A percentile compares a stretch with the other conserved stretches of the same genome.
Evolutionary conservation across 768 basidiomycete species (phyloP).

Genomic region (Phlegmacium glaucopus): DNA sequence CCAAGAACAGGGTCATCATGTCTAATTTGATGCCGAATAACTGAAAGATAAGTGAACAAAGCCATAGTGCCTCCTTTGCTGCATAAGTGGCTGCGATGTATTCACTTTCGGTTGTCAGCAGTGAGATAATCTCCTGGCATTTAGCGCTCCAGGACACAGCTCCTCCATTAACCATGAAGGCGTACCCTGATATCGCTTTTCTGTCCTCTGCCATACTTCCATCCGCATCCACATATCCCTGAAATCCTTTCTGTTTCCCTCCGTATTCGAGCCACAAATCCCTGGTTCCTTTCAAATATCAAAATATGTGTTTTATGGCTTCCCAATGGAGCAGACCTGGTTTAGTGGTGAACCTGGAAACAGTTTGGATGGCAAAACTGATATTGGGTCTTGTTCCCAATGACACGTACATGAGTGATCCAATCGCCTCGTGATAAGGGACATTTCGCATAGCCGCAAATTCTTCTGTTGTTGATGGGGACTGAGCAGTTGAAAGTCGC

Average conservation of each 20-base stretch:
- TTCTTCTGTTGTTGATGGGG: conserved; percentile 10
- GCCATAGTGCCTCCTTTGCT: conserved; percentile 18
- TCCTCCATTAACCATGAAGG: conserved; percentile 22
- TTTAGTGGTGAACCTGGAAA: conserved; percentile 24
- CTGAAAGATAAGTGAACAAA: too few relatives aligned
- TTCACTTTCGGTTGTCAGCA: conserved; percentile 33
- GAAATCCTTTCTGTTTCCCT: conserved; percentile 16
- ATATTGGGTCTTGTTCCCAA: conserved; percentile 30
- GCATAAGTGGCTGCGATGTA: conserved; percentile 26
- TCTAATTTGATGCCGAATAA: too few relatives aligned
- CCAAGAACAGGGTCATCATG: too few relatives aligned
- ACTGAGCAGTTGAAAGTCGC: conserved; percentile 10
- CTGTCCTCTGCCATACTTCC: conserved; percentile 19
- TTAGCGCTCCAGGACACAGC: conserved; percentile 31
- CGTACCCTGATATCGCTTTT: conserved; percentile 23
- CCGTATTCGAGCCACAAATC: conserved; percentile 21
- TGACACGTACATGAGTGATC: conserved; percentile 28
- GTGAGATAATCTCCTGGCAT: conserved; percentile 25
- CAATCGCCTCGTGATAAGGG: conserved; percentile 25
- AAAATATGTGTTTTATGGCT: conserved; percentile 34
- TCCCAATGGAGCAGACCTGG: conserved; percentile 30
- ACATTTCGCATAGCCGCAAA: conserved; percentile 18
- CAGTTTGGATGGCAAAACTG: conserved; percentile 17
- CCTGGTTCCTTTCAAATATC: conserved; percentile 33
- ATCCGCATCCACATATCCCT: conserved; percentile 15